A percentile compares a stretch with the other conserved stretches of the same genome.
phyloP scores from a whole-genome alignment of 345 rosid species.

The Arabidopsis suecica region DNA sequence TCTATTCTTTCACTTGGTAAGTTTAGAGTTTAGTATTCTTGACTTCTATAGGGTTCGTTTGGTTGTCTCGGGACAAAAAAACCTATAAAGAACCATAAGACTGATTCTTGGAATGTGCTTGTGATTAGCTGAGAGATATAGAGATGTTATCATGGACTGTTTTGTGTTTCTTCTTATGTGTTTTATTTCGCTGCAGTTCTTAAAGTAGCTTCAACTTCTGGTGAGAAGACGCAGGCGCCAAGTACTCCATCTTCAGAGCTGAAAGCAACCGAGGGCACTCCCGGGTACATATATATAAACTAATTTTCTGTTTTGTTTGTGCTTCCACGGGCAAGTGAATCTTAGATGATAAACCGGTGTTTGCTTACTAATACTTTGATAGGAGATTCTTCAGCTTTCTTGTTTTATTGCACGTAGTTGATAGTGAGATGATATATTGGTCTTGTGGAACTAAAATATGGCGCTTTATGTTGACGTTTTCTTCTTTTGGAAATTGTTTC shows the following conservation, averaged over 20 bases:
- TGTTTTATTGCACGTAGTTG: neutral
- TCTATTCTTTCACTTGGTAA: constrained; percentile 8
- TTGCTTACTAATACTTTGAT: constrained; percentile 6
- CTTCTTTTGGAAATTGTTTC: constrained; percentile 40
- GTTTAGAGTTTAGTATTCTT: neutral
- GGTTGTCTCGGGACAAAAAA: no score
- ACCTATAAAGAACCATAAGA: no score
- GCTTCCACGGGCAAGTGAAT: neutral
- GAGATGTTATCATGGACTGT: constrained; percentile 19
- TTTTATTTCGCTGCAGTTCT: constrained; percentile 63
- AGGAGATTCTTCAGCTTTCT: neutral
- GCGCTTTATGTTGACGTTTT: constrained; percentile 20
- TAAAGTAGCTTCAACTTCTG: constrained; percentile 71
- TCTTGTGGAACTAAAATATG: constrained; percentile 8
- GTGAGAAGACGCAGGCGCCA: constrained; percentile 72
- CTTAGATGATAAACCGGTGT: neutral
- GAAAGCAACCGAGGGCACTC: constrained; percentile 70
- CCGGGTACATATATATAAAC: constrained; percentile 43
- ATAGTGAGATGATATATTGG: constrained; percentile 8
- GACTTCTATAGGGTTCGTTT: no score
- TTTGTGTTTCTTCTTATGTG: constrained; percentile 20
- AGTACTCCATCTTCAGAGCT: constrained; percentile 70
- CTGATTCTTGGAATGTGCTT: constrained; percentile 2
- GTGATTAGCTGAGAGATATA: constrained; percentile 1
- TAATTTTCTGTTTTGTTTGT: neutral